Evolutionary conservation across 768 basidiomycete species (phyloP), one percentile per base, ranked within the genome.

Genomic region (Naganishia antarctica): DNA sequence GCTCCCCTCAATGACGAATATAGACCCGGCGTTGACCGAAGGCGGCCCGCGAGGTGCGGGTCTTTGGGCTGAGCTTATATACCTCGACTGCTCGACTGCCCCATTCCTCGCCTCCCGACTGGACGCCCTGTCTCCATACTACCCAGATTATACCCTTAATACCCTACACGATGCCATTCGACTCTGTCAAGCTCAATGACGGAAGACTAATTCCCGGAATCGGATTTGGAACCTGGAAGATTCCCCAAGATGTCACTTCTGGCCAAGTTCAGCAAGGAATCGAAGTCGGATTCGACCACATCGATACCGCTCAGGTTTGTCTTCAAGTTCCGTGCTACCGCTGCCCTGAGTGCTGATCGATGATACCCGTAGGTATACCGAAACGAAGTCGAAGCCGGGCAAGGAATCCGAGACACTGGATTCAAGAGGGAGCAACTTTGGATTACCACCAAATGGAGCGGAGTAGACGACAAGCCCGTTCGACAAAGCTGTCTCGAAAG

Each of bases 401-500:
- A 64, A 16, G 68, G 60, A 4, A 60, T 69, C 28, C 44, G 46
- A 16, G 61, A 61, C 16, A 26, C 46, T 12, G 61, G 57, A 13
- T 16, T 68, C 21, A 58, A 48, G 53, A 37, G 67, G 15, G 53
- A 69, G 41, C 32, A 69, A 23, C 21, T 66, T 6, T 69, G 65
- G 65, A 34, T 69, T 7, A 69, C 68, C 8, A 69, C 65, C 43
- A 69, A 69, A 57, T 69, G 64, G 60, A 59, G 69, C 15, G 80
- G 80, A 3, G 76, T 78, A 81, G 58, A 82, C 7, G 76, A 83
- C 9, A 79, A 78, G 25, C 70, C 47, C 2, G 46, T 62, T 11
- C 31, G 61, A 21, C 32, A 62, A 23, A 48, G 46, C 25, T 62
- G 61, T 40, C 23, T 49, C 25, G 61, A 62, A 48, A 48, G 46